Evolutionary conservation across 345 rosid genomes (phyloP), one percentile per base, ranked within the genome.

Genomic region (Stellera chamaejasme): DNA sequence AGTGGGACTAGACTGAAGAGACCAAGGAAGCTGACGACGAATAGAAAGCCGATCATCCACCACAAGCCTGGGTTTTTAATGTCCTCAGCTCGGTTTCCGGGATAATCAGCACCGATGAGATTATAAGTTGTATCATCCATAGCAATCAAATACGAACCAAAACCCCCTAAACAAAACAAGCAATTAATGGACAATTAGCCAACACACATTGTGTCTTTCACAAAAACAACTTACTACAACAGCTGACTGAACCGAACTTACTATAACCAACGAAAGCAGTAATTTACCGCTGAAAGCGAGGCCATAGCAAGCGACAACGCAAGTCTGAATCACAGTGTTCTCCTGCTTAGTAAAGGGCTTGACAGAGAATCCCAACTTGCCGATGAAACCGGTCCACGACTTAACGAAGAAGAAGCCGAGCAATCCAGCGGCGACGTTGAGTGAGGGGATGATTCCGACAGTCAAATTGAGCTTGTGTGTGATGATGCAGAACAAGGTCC

Each of bases 301-400:
- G 74, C 95, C 96, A 15, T 88, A 91, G 70, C 96, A 85, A 41
- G 96, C 98, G 13, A 91, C 98, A n/a, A 91, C 95, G 60, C 96
- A 85, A 48, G 98, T 91, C 69, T 91, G 98, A 42, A 91, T 83
- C 48, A 91, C 95, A 39, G 96, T 83, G 71, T 88, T 88, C 79
- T 91, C 98, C 70, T 91, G 95, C 68, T 84, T 82, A 13, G 96
- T 88, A 56, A 91, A 91, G 0, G 92, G 96, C 55, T 72, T 60
- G 27, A 79, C 72, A 5, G 74, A 60, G 61, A 83, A 59, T 9
- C 98, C 98, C 9, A 88, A 69, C 57, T 69, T 71, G 27, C 85
- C 69, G 43, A 85, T 58, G 57, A 83, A 70, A 14, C 83, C 88
- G 10, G 89, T 86, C 98, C 96, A 91, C 10, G 96, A 91, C 57